Evolutionary conservation across 1,284 basidiomycete species (phyloP).

Genomic region (Ganoderma multipileum): DNA sequence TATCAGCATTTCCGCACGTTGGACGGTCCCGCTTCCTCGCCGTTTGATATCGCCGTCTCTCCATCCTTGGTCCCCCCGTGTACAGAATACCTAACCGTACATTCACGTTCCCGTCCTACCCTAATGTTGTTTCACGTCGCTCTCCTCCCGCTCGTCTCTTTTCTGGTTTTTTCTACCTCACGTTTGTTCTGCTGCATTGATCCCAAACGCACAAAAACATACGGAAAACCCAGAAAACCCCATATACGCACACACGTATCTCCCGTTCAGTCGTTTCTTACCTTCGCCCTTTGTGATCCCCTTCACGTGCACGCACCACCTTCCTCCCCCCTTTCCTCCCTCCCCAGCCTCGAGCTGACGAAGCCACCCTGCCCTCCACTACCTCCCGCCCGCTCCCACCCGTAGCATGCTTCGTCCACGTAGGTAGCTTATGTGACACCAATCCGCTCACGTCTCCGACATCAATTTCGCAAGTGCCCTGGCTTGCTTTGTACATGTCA

Average conservation of each 20-base stretch:
- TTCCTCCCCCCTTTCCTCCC: conserved; percentile 22
- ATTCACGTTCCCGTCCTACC: conserved; percentile 37
- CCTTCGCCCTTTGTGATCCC: conserved; percentile 32
- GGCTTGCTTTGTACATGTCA: conserved; percentile 39
- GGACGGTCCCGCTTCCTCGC: conserved; percentile 32
- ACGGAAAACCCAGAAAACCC: conserved; percentile 50
- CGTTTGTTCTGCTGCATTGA: conserved; percentile 38
- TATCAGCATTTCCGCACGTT: conserved; percentile 33
- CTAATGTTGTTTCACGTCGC: conserved; percentile 41
- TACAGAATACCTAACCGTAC: conserved; percentile 38
- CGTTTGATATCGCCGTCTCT: conserved; percentile 33
- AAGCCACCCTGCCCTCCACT: conserved; percentile 27
- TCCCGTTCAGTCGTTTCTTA: conserved; percentile 33
- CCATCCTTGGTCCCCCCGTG: conserved; percentile 35
- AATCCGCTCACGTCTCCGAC: conserved; percentile 33
- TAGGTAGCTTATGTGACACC: conserved; percentile 38
- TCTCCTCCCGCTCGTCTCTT: conserved; percentile 38
- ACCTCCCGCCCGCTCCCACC: conserved; percentile 12
- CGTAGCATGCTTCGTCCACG: conserved; percentile 34
- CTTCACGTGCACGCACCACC: conserved; percentile 22
- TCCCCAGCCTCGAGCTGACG: conserved; percentile 20
- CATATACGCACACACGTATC: conserved; percentile 35
- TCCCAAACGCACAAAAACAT: conserved; percentile 53
- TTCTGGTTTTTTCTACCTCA: conserved; percentile 37
- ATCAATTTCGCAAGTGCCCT: conserved; percentile 27